A percentile compares a stretch with the other conserved stretches of the same genome.
phyloP scores from a whole-genome alignment of 306 rosid genomes.

The Macrotyloma uniflorum region DNA sequence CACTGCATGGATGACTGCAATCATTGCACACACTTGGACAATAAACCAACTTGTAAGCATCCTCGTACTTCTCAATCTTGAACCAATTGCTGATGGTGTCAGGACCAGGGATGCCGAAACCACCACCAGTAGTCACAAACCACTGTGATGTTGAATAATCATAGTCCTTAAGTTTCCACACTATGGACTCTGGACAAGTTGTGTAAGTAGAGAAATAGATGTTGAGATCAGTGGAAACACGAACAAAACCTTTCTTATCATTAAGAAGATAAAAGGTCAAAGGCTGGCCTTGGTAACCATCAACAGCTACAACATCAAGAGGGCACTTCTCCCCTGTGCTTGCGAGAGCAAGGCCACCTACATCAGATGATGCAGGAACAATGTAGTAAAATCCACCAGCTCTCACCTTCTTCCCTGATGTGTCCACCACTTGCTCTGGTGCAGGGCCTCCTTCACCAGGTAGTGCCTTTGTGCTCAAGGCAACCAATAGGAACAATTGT shows the following conservation, averaged over 20 bases:
- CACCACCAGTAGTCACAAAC: not conserved
- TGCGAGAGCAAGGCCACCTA: not conserved
- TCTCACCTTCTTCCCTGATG: slow-evolving; percentile 11
- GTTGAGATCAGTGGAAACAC: slow-evolving; percentile 10
- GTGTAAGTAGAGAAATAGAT: slow-evolving; percentile 21
- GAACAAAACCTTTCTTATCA: not conserved
- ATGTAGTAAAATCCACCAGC: slow-evolving; percentile 25
- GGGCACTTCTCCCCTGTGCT: not conserved
- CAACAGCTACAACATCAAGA: not conserved
- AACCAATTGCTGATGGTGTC: slow-evolving; percentile 34
- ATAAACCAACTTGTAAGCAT: slow-evolving; percentile 46
- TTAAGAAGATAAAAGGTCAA: not conserved
- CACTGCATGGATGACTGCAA: slow-evolving; percentile 51
- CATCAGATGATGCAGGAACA: not conserved
- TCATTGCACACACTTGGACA: slow-evolving; percentile 57
- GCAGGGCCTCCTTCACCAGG: not conserved
- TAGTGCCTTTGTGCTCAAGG: slow-evolving; percentile 14
- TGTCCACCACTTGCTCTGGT: slow-evolving; percentile 41
- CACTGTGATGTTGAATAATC: not conserved
- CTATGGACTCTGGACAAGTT: slow-evolving; percentile 27
- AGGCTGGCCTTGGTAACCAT: not conserved
- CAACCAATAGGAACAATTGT: not conserved
- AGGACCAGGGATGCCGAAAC: not conserved
- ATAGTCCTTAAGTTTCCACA: not conserved
- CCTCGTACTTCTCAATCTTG: slow-evolving; percentile 51